Conservation (phyloP, 2,329 filamentous ascomycete genomes). For the Celoporthe dispersa region DNA sequence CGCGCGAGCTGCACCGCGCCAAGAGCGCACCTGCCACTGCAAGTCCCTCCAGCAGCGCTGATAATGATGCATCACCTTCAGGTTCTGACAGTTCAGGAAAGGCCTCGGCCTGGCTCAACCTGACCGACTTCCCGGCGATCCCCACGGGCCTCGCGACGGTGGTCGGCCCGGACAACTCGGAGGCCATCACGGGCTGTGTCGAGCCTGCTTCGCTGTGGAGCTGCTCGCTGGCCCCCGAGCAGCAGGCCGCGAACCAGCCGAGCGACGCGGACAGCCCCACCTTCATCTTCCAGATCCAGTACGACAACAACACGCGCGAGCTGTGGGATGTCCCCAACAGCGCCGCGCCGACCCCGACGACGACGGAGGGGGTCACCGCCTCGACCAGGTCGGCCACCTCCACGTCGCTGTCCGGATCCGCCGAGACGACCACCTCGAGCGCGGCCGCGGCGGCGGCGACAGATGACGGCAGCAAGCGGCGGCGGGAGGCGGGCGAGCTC, state of each 20-base stretch:
- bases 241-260: conserved; percentile 66
- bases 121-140: conserved; percentile 85
- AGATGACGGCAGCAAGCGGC: conserved; percentile 7
- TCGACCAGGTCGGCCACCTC: not conserved
- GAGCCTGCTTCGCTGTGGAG: conserved; percentile 79
- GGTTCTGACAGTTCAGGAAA: conserved; percentile 15
- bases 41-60: conserved; percentile 15
- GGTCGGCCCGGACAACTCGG: conserved; percentile 69
- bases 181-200: conserved; percentile 71
- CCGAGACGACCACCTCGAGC: conserved; percentile 5
- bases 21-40: conserved; percentile 31
- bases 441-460: conserved; percentile 8
- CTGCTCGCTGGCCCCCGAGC: conserved; percentile 80
- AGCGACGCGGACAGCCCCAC: conserved; percentile 73
- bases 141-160: conserved; percentile 83
- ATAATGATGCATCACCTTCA: not conserved
- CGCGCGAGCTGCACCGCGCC: conserved; percentile 10
- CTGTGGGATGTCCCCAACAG: conserved; percentile 54
- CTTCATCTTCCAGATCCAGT: conserved; percentile 79
- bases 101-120: conserved; percentile 70
- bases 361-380: conserved; percentile 7
- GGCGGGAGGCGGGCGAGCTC: not conserved
- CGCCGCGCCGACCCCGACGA: conserved; percentile 32
- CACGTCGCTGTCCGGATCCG: not conserved
- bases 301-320: conserved; percentile 63